Base-by-base conservation (phyloP, 768 basidiomycete species). In the Mycena vulgaris region DNA sequence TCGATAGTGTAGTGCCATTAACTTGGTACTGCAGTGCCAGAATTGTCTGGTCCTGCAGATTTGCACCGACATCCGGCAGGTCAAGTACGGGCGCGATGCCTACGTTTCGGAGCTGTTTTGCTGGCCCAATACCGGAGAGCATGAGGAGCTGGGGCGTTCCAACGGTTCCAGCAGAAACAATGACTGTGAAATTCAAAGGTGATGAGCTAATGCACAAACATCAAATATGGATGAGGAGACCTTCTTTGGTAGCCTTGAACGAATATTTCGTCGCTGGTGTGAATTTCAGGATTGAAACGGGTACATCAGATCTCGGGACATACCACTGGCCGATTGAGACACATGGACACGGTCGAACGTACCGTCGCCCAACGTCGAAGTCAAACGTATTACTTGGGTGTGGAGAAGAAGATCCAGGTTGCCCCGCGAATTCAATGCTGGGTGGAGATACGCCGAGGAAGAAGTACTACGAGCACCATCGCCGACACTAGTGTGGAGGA, bases 41-140 rank as follows among this genome's bases (percentile, higher is more conserved):
- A 55, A 78, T 75, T 0, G 53, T 8, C 27, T 73, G 71, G 37
- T 85, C 84, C 59, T 85, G 82, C 17, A 87, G 74, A 71, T 86
- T 83, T 53, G 77, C 72, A 7, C 86, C 86, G 49, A 87, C 86
- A 31, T 77, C 81, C 0, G 83, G 83, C 0, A 85, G 75, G 58
- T 86, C 81, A 31, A 83, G 66, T 42, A 76, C 68, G 40, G 73
- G 60, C 8, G 68, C 33, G 71, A 87, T 80, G 23, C 76, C 76
- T 31, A 82, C 74, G 1, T 66, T 45, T 0, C 55, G 55, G 19
- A 85, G 78, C 10, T 77, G 45, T 1, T 57, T 30, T 1, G 77
- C 52, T 49, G 82, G 79, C 3, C 83, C 84, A 56, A 85, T 80
- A 5, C 83, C 84, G 10, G 83, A 83, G 6, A 82, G 76, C 75